Conservation (phyloP, 2,329 filamentous ascomycete genomes). For the Penicillium nordicum region DNA sequence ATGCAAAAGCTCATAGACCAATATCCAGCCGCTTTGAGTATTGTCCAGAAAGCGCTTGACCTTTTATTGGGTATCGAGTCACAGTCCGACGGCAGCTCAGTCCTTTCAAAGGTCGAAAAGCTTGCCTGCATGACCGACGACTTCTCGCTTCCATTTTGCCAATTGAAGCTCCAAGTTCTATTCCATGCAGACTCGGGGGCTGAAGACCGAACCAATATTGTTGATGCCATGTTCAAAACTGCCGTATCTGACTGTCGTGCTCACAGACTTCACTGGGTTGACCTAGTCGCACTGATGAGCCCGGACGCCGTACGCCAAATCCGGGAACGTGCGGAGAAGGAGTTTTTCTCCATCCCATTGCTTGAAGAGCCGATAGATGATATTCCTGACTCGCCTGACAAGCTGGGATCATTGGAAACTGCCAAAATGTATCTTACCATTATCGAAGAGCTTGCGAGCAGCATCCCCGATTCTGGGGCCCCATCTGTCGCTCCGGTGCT, state of each 20-base stretch:
- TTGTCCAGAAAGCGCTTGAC: constrained; percentile 34
- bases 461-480: constrained; percentile 35
- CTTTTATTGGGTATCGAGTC: constrained; percentile 30
- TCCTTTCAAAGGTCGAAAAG: constrained; percentile 33
- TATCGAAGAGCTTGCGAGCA: constrained; percentile 39
- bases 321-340: constrained; percentile 41
- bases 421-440: constrained; percentile 39
- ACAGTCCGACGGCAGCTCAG: constrained; percentile 15
- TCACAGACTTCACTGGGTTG: constrained; percentile 38
- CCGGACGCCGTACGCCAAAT: constrained; percentile 39
- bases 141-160: constrained; percentile 44
- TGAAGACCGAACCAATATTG: constrained; percentile 31
- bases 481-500: constrained; percentile 32
- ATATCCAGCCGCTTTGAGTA: constrained; percentile 25
- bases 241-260: constrained; percentile 36
- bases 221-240: constrained; percentile 41
- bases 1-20: constrained; percentile 30
- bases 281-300: constrained; percentile 39
- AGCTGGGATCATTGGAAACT: constrained; percentile 25
- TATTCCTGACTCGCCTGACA: constrained; percentile 8
- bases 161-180: constrained; percentile 42
- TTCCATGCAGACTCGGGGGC: constrained; percentile 32
- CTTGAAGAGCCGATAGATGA: constrained; percentile 25
- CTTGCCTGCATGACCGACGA: constrained; percentile 38
- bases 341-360: constrained; percentile 37